Conservation (phyloP, 768 basidiomycete species). For the Melanogaster broomeanus region DNA sequence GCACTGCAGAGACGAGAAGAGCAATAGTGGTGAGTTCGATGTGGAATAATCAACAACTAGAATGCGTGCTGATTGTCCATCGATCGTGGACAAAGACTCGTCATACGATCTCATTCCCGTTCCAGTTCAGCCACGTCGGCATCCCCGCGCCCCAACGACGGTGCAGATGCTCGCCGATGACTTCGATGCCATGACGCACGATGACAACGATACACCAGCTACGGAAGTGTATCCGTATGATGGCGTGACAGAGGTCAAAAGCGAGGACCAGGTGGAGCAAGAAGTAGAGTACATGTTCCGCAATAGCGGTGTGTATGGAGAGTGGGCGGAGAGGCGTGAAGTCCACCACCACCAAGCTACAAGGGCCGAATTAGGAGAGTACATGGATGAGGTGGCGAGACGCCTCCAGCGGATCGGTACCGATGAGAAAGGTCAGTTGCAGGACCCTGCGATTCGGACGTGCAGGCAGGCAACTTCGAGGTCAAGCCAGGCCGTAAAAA, state of each 20-base stretch:
- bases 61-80: conserved; percentile 11
- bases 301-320: conserved; percentile 33
- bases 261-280: conserved; percentile 5
- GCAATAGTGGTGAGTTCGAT: conserved; percentile 30
- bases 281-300: conserved; percentile 10
- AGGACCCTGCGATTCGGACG: conserved; percentile 15
- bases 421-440: conserved; percentile 30
- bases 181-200: conserved; percentile 31
- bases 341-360: conserved; percentile 25
- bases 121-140: conserved; percentile 18
- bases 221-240: conserved; percentile 26
- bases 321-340: conserved; percentile 32
- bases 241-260: conserved; percentile 26
- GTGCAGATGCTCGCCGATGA: conserved; percentile 32
- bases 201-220: conserved; percentile 25
- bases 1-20: conserved; percentile 24
- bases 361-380: conserved; percentile 26
- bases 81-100: conserved; percentile 27
- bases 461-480: conserved; percentile 3
- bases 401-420: conserved; percentile 36
- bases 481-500: conserved; percentile 15
- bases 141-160: conserved; percentile 32
- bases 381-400: conserved; percentile 35
- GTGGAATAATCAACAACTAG: background rate
- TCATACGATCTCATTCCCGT: conserved; percentile 33